Base-by-base conservation (phyloP, 2,329 filamentous ascomycete species). In the Fusarium sp. region DNA sequence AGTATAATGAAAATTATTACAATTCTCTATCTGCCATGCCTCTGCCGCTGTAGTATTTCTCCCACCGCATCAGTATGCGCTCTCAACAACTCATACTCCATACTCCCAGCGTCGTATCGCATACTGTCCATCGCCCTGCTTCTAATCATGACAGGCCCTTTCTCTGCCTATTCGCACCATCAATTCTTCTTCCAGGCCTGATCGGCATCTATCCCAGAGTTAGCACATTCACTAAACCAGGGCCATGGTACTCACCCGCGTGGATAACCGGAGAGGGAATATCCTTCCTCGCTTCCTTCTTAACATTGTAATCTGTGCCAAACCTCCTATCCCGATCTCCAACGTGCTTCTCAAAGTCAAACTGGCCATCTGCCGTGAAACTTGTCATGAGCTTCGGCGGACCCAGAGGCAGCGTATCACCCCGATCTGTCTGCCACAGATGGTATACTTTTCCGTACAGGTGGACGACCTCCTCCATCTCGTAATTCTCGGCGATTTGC, bases 391-490 rank as follows among this genome's bases (percentile, higher is more conserved):
- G 74, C 68, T 81, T 78, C 8, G 84, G 83, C 62, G 79, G 76
- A 0, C 83, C 84, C 4, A 86, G 65, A 0, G 83, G 83, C 28
- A 86, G 58, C 57, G 72, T 71, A 70, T 94, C 86, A 0, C 91
- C 91, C 6, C 85, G 80, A 76, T 96, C 92, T 13, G 89, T 86
- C 81, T 96, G 91, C 92, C 93, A 96, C 38, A 95, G 80, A 73
- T 96, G 92, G 74, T 90, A 95, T 1, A 89, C 86, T 73, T 96
- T 96, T 9, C 92, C 92, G 71, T 96, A 96, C 3, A 95, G 74
- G 1, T 84, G 81, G 4, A 92, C 78, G 0, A 95, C 82, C 55
- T 93, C 83, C 61, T 90, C 85, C 91, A 96, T 95, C 76, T 94
- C 92, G 42, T 84, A 83, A 29, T 85, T 91, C 78, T 96, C 92